Evolutionary conservation across 495 filamentous ascomycete species (phyloP), one percentile per base, ranked within the genome.

Genomic region (Trypethelium eluteriae): DNA sequence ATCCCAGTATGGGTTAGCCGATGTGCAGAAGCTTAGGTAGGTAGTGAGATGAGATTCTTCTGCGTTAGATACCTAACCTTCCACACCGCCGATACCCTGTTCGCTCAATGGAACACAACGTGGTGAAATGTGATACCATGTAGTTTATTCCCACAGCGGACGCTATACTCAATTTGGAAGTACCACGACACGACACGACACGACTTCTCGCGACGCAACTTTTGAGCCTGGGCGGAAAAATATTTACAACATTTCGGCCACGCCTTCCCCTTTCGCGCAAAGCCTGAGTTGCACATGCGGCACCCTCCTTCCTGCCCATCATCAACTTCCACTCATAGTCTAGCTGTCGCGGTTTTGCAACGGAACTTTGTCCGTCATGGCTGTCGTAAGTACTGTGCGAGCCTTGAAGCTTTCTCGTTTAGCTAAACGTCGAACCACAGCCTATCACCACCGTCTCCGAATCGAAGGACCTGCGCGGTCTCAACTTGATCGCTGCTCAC

Each of bases 401-500:
- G 7, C 34, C 9, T 0, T 36, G 18, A 36, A 35, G 3, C 53
- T 59, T 59, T 36, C 14, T 6, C 32, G 6, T 3, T 18, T 9
- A 16, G 25, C 53, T 59, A 34, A 59, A 59, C 14, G 36, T 59
- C 11, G 3, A 35, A 32, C 61, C 2, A 2, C 47, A 96, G 92
- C 85, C 85, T 78, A 96, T 98, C 77, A 87, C 91, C 67, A 97
- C 95, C 69, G 85, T 97, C 76, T 87, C 91, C 73, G 92, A 98
- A 84, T 89, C 85, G 77, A 96, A 93, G 78, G 92, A 96, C 81
- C 87, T 96, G 76, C 87, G 91, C 67, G 92, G 92, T 62, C 83
- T 98, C 71, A 98, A 96, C 80, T 89, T 98, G 76, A 94, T 98
- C 75, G 93, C 94, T 68, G 95, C 94, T 66, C 94, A 99, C 81